Evolutionary conservation across 139 green algal genomes (phyloP).

Genomic region (Chlamydomonas schloesseri): DNA sequence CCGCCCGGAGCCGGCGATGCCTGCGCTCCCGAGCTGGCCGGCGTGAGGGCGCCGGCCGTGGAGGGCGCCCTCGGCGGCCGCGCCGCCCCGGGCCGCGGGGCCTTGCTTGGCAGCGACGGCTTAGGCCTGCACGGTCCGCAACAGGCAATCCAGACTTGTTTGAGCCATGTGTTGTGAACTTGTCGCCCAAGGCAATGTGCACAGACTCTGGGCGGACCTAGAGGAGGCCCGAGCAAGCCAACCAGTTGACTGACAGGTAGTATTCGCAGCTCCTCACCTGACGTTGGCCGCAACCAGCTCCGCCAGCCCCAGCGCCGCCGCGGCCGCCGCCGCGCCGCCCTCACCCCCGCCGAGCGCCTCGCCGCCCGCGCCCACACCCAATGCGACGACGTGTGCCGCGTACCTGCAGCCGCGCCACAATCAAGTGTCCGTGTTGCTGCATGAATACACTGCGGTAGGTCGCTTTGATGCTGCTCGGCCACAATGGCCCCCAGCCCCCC

Average conservation of each 20-base stretch:
- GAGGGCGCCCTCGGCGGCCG: background rate
- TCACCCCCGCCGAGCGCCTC: background rate
- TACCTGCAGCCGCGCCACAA: conserved; percentile 1
- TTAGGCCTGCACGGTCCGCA: background rate
- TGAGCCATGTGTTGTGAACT: too few species aligned
- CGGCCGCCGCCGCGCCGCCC: background rate
- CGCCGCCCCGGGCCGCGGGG: background rate
- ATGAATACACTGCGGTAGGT: too few species aligned
- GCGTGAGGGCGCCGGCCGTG: background rate
- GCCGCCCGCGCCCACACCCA: conserved; percentile 11
- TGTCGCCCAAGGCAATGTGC: too few species aligned
- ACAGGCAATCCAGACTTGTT: too few species aligned
- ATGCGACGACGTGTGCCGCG: conserved; percentile 54
- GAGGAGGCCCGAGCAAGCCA: too few species aligned
- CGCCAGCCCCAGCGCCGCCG: conserved; percentile 26
- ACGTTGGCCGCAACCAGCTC: background rate
- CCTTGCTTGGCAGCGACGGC: background rate
- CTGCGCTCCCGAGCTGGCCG: background rate
- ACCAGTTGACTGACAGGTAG: too few species aligned
- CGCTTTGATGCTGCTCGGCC: too few species aligned
- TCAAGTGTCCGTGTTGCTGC: too few species aligned
- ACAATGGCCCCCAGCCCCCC: too few species aligned
- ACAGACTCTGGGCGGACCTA: too few species aligned
- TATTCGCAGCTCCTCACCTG: too few species aligned
- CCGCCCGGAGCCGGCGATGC: background rate